These are phyloP conservation scores for Crotalaria pallida DNA, from an alignment of 306 rosid genomes.

Conservation along the genomic window DNA sequence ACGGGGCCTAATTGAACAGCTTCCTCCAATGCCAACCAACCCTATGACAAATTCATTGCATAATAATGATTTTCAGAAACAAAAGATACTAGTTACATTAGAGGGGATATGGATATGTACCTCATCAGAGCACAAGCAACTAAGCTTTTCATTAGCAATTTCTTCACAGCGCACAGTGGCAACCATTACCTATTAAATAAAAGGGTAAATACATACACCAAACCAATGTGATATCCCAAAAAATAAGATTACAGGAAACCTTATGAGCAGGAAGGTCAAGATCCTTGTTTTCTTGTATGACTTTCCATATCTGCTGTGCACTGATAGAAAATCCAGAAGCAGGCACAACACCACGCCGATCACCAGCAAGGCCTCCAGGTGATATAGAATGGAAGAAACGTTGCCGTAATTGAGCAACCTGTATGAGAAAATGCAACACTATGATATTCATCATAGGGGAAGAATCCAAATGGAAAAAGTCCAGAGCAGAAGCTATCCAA, in stretches of 20 bases:
- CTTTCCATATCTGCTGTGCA: constrained; percentile 89
- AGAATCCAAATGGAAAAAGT: background rate
- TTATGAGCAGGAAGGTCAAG: constrained; percentile 97
- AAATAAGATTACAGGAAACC: constrained; percentile 40
- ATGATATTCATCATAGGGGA: background rate
- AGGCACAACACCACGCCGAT: constrained; percentile 87
- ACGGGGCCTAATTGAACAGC: constrained; percentile 67
- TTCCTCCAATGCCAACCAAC: constrained; percentile 72
- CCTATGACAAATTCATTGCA: constrained; percentile 37
- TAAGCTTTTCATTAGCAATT: constrained; percentile 65
- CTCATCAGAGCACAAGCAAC: constrained; percentile 48
- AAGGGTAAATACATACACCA: constrained; percentile 6
- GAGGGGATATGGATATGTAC: constrained; percentile 31
- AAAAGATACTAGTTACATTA: background rate
- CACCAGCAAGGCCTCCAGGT: constrained; percentile 96
- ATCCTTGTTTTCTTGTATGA: constrained; percentile 85
- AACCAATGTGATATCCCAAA: constrained; percentile 2
- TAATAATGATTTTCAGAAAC: background rate
- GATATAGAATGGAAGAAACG: constrained; percentile 74
- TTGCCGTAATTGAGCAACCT: constrained; percentile 88
- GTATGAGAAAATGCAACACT: constrained; percentile 14
- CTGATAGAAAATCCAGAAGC: constrained; percentile 88
- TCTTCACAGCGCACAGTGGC: constrained; percentile 99
- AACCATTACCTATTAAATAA: constrained; percentile 75
- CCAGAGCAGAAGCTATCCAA: background rate